Base-by-base conservation (phyloP, 441 rosid species). In the Flueggea neowawraea region DNA sequence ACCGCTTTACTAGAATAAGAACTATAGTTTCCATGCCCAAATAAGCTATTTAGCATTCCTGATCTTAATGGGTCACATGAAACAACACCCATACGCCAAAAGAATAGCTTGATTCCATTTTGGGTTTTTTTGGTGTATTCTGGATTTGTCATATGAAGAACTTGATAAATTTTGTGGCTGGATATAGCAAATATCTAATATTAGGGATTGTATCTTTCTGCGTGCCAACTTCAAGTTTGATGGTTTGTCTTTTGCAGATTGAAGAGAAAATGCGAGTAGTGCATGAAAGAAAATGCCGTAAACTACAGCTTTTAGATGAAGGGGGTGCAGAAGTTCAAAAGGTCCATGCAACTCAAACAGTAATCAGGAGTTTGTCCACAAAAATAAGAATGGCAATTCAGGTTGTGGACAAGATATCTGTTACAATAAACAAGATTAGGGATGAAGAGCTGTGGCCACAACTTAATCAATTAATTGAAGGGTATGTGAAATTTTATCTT, bases 361-460 rank as follows among this genome's bases (percentile, higher is more conserved):
- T 55, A 47, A 81, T 95, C 52, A 85, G 85, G 79, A 75, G 54
- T 58, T 77, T 95, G 62, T 89, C 98, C 2, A 82, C 92, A 12
- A 95, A 91, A 72, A 89, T 91, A 66, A 81, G 86, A 71, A 88
- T 95, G 62, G 88, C 98, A 57, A 86, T 95, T 79, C 93, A 91
- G 54, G 83, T 84, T 55, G 97, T 95, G 4, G 96, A 95, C 73
- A 95, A 82, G 81, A 82, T 86, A 63, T 89, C 98, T 1, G 74
- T 84, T 31, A 89, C 85, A 1, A 88, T 95, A 66, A 95, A 81
- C 79, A 95, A 86, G 82, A 95, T 95, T 60, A 82, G 96, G 69
- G 98, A 95, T 47, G 98, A 91, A 79, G 99, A 95, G 69, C 77
- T 95, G 12, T 95, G 97, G 97, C 99, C 98, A 2, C 98, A 87